These are phyloP conservation scores for Penicillium polonicum DNA, from an alignment of 2,329 filamentous ascomycete genomes.

Conservation along the genomic window DNA sequence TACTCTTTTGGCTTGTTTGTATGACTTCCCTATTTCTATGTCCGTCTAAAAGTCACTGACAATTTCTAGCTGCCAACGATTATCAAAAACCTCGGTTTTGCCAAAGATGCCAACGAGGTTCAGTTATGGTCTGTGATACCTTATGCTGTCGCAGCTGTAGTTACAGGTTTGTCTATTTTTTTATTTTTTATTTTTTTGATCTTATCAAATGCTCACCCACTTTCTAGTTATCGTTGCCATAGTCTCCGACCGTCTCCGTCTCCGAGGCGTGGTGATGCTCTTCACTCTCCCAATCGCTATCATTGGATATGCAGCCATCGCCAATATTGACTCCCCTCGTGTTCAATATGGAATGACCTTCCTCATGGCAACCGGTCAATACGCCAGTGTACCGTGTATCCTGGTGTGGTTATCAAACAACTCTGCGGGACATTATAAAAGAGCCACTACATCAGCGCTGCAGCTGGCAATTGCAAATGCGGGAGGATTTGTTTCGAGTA, in stretches of 20 bases:
- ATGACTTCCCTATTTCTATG: conserved; percentile 17
- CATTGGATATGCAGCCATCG: conserved; percentile 63
- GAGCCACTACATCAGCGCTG: conserved; percentile 64
- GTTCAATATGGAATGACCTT: conserved; percentile 66
- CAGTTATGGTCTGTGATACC: conserved; percentile 65
- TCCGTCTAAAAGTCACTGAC: neutral
- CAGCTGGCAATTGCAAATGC: conserved; percentile 67
- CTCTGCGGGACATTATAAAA: conserved; percentile 67
- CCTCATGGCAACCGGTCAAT: conserved; percentile 65
- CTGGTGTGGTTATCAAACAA: conserved; percentile 68
- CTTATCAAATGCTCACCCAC: conserved; percentile 8
- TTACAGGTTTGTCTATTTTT: conserved; percentile 47
- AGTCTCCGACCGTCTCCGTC: conserved; percentile 59
- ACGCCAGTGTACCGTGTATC: conserved; percentile 61
- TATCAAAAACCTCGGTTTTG: conserved; percentile 56
- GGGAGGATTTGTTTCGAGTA: conserved; percentile 64
- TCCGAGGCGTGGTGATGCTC: conserved; percentile 63
- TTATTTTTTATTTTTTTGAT: too few relatives aligned
- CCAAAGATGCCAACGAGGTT: conserved; percentile 55
- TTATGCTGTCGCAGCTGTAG: conserved; percentile 59
- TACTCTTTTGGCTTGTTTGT: conserved; percentile 67
- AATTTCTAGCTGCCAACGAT: conserved; percentile 59
- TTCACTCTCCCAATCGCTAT: conserved; percentile 64
- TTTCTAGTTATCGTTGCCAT: conserved; percentile 45
- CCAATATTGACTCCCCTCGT: conserved; percentile 52